Base-by-base conservation (phyloP, 2,329 filamentous ascomycete genomes). In the Aureobasidium leucospermi region DNA sequence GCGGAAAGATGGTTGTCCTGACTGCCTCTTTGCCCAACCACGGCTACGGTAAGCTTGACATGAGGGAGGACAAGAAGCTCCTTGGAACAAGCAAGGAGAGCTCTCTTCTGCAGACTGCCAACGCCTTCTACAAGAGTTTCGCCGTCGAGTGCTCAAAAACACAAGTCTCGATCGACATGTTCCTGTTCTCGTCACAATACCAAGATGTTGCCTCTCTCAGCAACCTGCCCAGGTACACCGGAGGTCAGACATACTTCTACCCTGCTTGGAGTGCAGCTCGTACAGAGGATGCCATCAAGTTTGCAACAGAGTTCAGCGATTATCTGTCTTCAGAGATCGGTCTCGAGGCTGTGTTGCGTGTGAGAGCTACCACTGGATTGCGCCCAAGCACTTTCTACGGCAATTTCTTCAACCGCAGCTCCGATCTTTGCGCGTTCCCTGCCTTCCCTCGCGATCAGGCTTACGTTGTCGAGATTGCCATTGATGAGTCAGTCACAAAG, bases 391-490 rank as follows among this genome's bases (percentile, higher is more conserved):
- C 93, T 1, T 99, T 99, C 76, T 99, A 97, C 74, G 94, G 94
- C 66, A 99, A 99, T 78, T 99, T 99, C 76, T 99, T 99, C 81
- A 99, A 97, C 79, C 85, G 94, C 67, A 96, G 90, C 71, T 96
- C 92, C 15, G 94, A 99, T 76, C 84, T 99, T 34, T 97, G 94
- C 73, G 94, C 94, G 11, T 99, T 99, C 81, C 94, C 94, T 1
- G 92, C 94, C 0, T 97, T 99, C 79, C 94, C 94, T 34, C 87
- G 94, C 70, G 94, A 99, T 69, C 94, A 99, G 74, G 91, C 89
- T 64, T 97, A 97, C 71, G 94, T 97, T 45, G 93, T 99, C 19
- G 94, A 99, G 74, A 95, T 99, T 59, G 92, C 94, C 13, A 97
- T 99, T 65, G 94, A 99, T 67, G 94, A 99, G 77, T 94, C 85